phyloP scores from a whole-genome alignment of 305 asterid genomes.

The Stenogyne calaminthoides region DNA sequence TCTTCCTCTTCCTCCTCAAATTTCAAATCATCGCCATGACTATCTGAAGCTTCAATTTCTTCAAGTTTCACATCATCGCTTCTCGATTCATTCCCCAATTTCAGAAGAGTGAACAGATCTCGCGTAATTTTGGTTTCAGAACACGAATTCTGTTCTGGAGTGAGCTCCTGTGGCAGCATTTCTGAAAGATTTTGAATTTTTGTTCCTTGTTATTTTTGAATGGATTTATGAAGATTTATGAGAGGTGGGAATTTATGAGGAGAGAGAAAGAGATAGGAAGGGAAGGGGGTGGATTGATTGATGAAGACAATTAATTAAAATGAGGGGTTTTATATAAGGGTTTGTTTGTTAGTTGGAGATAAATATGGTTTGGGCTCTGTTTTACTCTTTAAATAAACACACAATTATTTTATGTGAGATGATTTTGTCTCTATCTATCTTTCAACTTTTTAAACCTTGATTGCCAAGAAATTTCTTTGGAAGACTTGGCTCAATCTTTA shows the following conservation, averaged over 20 bases:
- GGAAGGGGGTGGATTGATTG: conserved; percentile 10
- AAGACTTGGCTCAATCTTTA: background rate
- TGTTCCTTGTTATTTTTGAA: background rate
- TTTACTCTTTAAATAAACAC: conserved; percentile 28
- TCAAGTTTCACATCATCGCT: conserved; percentile 15
- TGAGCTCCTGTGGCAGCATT: conserved; percentile 35
- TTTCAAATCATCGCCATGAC: conserved; percentile 10
- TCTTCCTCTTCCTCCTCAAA: conserved; percentile 42
- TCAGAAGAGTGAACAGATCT: conserved; percentile 33
- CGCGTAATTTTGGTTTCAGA: conserved; percentile 34
- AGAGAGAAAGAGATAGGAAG: conserved; percentile 12
- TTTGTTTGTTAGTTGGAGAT: conserved; percentile 23
- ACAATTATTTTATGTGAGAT: conserved; percentile 22
- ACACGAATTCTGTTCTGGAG: conserved; percentile 7
- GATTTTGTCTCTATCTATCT: conserved; percentile 33
- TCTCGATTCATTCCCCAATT: conserved; percentile 17
- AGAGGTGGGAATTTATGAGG: conserved; percentile 11
- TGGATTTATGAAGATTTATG: background rate
- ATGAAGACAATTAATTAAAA: conserved; percentile 20
- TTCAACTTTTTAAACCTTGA: background rate
- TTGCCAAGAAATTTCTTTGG: background rate
- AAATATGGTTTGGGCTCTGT: conserved; percentile 20
- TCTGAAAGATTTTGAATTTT: background rate
- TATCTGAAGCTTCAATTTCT: conserved; percentile 28
- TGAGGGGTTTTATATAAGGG: conserved; percentile 32